These are phyloP conservation scores for Tremella yokohamensis DNA, from an alignment of 768 basidiomycete genomes.

Conservation along the genomic window DNA sequence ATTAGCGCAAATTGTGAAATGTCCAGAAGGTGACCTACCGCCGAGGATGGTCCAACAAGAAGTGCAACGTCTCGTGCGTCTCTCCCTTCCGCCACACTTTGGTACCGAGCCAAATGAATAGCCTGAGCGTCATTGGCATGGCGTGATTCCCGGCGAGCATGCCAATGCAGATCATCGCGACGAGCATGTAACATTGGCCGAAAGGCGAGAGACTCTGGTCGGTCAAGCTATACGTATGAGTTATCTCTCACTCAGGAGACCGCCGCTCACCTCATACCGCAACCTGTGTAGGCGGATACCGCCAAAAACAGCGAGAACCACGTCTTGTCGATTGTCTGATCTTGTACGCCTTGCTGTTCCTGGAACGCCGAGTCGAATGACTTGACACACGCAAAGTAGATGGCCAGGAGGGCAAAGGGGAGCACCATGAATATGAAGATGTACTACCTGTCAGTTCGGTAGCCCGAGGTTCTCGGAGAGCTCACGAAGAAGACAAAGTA, in stretches of 20 bases:
- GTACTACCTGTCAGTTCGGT: conserved; percentile 23
- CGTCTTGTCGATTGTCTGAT: conserved; percentile 28
- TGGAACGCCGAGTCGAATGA: conserved; percentile 31
- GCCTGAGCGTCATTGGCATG: conserved; percentile 40
- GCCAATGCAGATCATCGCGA: conserved; percentile 33
- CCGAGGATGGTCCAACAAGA: conserved; percentile 45
- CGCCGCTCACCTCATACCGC: conserved; percentile 29
- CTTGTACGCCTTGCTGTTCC: conserved; percentile 23
- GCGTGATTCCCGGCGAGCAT: conserved; percentile 46
- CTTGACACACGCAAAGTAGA: conserved; percentile 33
- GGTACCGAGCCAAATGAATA: conserved; percentile 41
- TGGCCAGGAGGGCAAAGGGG: conserved; percentile 41
- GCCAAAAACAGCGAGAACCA: conserved; percentile 36
- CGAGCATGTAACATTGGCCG: conserved; percentile 29
- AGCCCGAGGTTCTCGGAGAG: conserved; percentile 1
- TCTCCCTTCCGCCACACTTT: conserved; percentile 32
- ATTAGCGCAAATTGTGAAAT: background rate
- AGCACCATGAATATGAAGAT: conserved; percentile 34
- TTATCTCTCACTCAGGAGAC: background rate
- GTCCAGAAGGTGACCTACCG: conserved; percentile 30
- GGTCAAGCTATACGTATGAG: conserved; percentile 20
- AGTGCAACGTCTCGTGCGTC: conserved; percentile 42
- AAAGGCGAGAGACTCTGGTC: conserved; percentile 42
- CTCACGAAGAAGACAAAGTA: conserved; percentile 34
- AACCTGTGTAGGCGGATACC: conserved; percentile 31